A percentile compares a stretch with the other conserved stretches of the same genome.
Evolutionary conservation across 2,329 filamentous ascomycete species (phyloP).

Genomic region (Botrytis byssoidea): DNA sequence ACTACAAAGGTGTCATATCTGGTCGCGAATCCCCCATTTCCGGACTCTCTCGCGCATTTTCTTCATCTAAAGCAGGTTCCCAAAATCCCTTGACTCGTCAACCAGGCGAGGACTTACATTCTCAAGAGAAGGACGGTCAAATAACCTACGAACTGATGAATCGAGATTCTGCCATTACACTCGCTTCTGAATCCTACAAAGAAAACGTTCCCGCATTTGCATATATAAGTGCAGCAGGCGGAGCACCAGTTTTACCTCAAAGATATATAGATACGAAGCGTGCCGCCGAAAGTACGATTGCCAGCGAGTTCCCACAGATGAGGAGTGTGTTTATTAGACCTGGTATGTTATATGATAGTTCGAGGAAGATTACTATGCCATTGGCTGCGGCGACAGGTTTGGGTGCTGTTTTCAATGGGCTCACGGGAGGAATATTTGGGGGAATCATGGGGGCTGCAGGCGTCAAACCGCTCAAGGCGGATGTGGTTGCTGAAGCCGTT

Average conservation of each 20-base stretch:
- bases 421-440: constrained; percentile 73
- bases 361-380: constrained; percentile 77
- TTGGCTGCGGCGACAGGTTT: constrained; percentile 75
- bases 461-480: constrained; percentile 82
- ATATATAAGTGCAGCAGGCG: constrained; percentile 85
- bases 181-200: constrained; percentile 72
- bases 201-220: constrained; percentile 69
- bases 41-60: constrained; percentile 78
- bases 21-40: constrained; percentile 79
- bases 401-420: constrained; percentile 72
- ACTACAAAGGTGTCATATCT: constrained; percentile 90
- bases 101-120: constrained; percentile 58
- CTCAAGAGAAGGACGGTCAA: constrained; percentile 68
- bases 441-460: constrained; percentile 78
- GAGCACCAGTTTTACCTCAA: constrained; percentile 77
- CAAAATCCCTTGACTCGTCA: constrained; percentile 68
- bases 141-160: constrained; percentile 98
- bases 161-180: constrained; percentile 78
- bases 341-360: constrained; percentile 85
- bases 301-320: constrained; percentile 69
- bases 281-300: constrained; percentile 78
- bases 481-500: constrained; percentile 83
- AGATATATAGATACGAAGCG: constrained; percentile 91
- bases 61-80: constrained; percentile 59
- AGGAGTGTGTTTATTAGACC: constrained; percentile 80